These are phyloP conservation scores for Tephrocybe rancida DNA, from an alignment of 768 basidiomycete genomes.

Conservation along the genomic window DNA sequence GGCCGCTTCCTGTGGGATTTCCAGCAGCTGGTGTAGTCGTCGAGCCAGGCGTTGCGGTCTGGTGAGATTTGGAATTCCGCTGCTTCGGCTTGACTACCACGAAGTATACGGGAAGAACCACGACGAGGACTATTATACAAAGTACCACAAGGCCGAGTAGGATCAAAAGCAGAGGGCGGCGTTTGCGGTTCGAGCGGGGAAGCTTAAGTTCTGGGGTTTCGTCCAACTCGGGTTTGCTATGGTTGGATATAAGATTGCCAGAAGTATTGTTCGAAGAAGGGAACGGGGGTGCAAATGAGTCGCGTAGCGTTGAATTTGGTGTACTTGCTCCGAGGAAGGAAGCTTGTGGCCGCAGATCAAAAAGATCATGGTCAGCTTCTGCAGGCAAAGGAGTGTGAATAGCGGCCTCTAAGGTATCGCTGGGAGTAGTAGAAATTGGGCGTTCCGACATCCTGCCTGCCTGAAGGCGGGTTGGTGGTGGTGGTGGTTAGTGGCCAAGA, in stretches of 20 bases:
- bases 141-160: constrained; percentile 39
- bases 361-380: constrained; percentile 6
- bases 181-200: constrained; percentile 9
- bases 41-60: constrained; percentile 4
- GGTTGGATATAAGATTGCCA: constrained; percentile 15
- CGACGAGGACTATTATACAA: constrained; percentile 42
- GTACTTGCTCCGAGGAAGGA: constrained; percentile 13
- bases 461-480: constrained; percentile 6
- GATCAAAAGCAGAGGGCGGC: constrained; percentile 18
- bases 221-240: constrained; percentile 11
- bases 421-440: constrained; percentile 13
- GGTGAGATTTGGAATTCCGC: constrained; percentile 11
- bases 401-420: constrained; percentile 9
- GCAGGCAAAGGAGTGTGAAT: constrained; percentile 15
- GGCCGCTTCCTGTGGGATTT: constrained; percentile 8
- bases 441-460: constrained; percentile 15
- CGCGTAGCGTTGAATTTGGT: constrained; percentile 16
- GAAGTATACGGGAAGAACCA: constrained; percentile 64
- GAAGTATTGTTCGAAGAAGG: constrained; percentile 16
- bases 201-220: constrained; percentile 5
- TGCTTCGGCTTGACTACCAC: constrained; percentile 47
- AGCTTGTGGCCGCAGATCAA: constrained; percentile 12
- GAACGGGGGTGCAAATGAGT: constrained; percentile 11
- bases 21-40: constrained; percentile 7
- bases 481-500: constrained; percentile 9